A percentile compares a stretch with the other conserved stretches of the same genome.
phyloP scores from a whole-genome alignment of 202 grass and related monocot genomes.

The Panicum hallii region DNA sequence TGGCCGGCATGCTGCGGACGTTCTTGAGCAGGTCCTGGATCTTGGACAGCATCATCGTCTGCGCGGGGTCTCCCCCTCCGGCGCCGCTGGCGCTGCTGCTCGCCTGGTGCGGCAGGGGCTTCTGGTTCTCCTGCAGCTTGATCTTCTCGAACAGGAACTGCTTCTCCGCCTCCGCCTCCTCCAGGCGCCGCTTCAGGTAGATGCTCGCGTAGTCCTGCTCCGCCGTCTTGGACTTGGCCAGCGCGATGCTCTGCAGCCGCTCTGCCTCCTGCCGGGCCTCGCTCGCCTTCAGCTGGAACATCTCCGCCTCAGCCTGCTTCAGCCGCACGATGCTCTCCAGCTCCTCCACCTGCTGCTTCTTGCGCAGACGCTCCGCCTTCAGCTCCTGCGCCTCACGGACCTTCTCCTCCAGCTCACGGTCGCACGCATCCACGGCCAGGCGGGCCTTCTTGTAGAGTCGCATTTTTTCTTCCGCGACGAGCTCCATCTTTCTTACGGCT shows the following conservation, averaged over 20 bases:
- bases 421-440: constrained; percentile 71
- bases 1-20: constrained; percentile 60
- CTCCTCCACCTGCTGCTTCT: constrained; percentile 91
- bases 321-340: constrained; percentile 87
- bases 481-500: constrained; percentile 93
- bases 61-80: constrained; percentile 44
- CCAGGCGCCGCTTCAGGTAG: constrained; percentile 91
- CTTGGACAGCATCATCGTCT: constrained; percentile 80
- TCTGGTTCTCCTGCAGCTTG: constrained; percentile 88
- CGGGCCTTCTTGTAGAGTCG: constrained; percentile 72
- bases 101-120: constrained; percentile 23
- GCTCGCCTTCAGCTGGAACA: constrained; percentile 98
- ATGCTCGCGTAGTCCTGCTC: constrained; percentile 97
- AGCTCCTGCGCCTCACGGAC: constrained; percentile 76
- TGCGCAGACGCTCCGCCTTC: constrained; percentile 67
- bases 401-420: constrained; percentile 88
- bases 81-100: constrained; percentile 24
- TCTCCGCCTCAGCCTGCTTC: constrained; percentile 88
- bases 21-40: constrained; percentile 98
- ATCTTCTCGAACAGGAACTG: constrained; percentile 94
- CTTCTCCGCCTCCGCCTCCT: constrained; percentile 98
- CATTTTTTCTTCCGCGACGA: constrained; percentile 89
- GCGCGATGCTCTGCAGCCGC: constrained; percentile 85
- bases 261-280: constrained; percentile 90
- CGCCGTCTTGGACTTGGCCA: constrained; percentile 88